These are phyloP conservation scores for Leccinum obscurum DNA, from an alignment of 768 basidiomycete genomes.

Conservation along the genomic window DNA sequence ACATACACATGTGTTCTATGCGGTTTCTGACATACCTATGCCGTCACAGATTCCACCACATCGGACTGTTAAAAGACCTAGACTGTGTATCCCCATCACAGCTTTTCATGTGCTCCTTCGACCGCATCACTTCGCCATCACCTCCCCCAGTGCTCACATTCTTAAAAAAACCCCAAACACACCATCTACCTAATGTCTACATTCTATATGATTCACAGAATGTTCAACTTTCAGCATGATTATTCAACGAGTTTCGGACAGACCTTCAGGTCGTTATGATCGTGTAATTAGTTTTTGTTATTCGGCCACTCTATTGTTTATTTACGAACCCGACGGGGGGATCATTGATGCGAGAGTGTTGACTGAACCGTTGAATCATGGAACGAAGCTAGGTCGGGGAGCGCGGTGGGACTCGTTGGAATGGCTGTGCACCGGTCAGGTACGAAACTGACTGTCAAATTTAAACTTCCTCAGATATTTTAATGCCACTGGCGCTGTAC, in stretches of 20 bases:
- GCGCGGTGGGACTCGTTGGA: neutral
- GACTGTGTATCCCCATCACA: neutral
- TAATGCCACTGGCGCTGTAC: neutral
- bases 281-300: neutral
- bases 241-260: neutral
- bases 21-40: constrained; percentile 9
- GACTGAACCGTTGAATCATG: neutral
- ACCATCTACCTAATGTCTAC: neutral
- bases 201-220: neutral
- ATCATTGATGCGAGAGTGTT: neutral
- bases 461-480: neutral
- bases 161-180: neutral
- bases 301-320: neutral
- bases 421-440: neutral
- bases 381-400: neutral
- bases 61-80: constrained; percentile 6
- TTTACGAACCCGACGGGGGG: neutral
- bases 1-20: neutral
- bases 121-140: neutral
- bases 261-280: neutral
- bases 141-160: neutral
- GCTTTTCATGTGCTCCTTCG: neutral
- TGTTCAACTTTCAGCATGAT: neutral
- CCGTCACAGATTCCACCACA: neutral
- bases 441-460: neutral